Evolutionary conservation across 75 land plant genomes (phyloP).

Genomic region (Cunninghamia lanceolata): DNA sequence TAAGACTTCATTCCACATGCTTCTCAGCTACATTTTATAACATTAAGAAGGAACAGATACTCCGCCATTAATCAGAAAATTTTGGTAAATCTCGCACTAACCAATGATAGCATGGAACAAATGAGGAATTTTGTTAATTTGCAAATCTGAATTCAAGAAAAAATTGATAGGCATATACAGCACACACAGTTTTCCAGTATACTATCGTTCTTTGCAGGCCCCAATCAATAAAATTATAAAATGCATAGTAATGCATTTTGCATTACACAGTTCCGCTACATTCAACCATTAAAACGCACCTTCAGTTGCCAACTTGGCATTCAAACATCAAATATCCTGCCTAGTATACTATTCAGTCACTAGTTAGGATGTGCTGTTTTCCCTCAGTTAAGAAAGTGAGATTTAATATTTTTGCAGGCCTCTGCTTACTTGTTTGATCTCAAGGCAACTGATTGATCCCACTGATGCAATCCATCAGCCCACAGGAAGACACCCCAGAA

Average conservation of each 20-base stretch:
- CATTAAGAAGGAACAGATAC: background rate
- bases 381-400: background rate
- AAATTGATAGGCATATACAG: background rate
- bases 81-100: too few relatives aligned
- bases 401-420: background rate
- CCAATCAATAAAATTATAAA: background rate
- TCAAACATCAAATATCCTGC: background rate
- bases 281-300: background rate
- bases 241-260: background rate
- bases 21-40: background rate
- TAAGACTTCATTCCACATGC: background rate
- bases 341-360: background rate
- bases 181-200: background rate
- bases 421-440: background rate
- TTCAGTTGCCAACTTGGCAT: background rate
- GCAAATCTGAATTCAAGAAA: background rate
- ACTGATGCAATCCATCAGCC: background rate
- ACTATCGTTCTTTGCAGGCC: background rate
- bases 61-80: background rate
- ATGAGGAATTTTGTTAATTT: background rate
- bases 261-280: background rate
- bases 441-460: background rate
- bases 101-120: too few relatives aligned
- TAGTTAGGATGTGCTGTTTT: background rate
- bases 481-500: background rate